These are phyloP conservation scores for Hypoxylon intermedium DNA, from an alignment of 495 filamentous ascomycete species.

Conservation along the genomic window DNA sequence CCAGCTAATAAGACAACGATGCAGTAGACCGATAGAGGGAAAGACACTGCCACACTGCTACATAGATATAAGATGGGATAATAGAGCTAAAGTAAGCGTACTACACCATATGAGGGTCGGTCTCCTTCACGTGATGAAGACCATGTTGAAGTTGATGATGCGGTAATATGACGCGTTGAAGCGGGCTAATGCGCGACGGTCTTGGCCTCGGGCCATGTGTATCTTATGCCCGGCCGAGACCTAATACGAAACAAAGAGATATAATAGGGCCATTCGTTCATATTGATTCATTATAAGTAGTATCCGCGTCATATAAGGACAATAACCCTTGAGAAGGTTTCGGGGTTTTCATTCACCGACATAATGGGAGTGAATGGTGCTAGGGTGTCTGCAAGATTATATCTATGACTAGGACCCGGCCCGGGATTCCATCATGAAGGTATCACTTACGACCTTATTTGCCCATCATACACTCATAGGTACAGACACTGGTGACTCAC, in stretches of 20 bases:
- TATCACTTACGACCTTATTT: not conserved
- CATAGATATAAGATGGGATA: no score
- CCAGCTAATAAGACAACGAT: no score
- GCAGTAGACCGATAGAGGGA: no score
- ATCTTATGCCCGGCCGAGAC: not conserved
- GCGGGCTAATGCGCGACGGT: not conserved
- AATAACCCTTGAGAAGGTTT: not conserved
- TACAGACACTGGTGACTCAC: slow-evolving; percentile 19
- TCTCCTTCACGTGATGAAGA: not conserved
- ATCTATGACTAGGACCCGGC: not conserved
- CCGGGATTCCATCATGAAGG: slow-evolving; percentile 7
- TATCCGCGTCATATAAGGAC: not conserved
- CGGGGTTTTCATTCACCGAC: not conserved
- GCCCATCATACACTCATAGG: slow-evolving; percentile 4
- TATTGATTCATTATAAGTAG: not conserved
- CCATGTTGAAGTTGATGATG: not conserved
- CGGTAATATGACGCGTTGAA: not conserved
- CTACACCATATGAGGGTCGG: no score
- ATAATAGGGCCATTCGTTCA: not conserved
- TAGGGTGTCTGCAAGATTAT: not conserved
- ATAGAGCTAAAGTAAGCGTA: no score
- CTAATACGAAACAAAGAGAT: not conserved
- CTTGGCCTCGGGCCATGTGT: not conserved
- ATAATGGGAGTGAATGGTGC: not conserved
- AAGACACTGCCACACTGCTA: no score